Percentiles rank a stretch among this genome's conserved stretches.
Evolutionary conservation across 1,284 basidiomycete species (phyloP).

Genomic region (Leccinum angustisporum): DNA sequence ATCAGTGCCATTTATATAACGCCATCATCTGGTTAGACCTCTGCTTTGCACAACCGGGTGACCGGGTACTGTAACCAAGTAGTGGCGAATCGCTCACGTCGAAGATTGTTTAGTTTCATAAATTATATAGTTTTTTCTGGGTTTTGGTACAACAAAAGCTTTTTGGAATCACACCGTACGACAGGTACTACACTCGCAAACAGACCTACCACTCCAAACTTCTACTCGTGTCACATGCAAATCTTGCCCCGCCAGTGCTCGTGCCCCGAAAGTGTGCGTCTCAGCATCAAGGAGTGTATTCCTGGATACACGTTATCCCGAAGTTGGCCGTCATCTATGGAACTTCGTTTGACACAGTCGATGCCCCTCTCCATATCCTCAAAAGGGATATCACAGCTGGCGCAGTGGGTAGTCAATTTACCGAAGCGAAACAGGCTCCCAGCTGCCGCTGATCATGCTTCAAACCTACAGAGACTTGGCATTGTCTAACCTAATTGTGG

Average conservation of each 20-base stretch:
- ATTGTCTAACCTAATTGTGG: too few species aligned
- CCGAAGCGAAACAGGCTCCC: background rate
- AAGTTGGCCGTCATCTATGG: background rate
- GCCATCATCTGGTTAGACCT: too few species aligned
- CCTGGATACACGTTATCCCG: background rate
- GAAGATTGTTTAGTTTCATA: background rate
- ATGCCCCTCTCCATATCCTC: background rate
- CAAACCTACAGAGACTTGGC: too few species aligned
- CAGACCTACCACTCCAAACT: conserved; percentile 11
- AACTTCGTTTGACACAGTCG: background rate
- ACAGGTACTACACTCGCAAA: conserved; percentile 10
- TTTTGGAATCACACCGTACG: conserved; percentile 6
- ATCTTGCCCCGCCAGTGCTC: background rate
- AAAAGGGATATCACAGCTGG: background rate
- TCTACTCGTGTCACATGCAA: conserved; percentile 14
- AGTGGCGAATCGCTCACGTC: too few species aligned
- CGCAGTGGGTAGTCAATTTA: background rate
- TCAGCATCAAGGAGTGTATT: background rate
- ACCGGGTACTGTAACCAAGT: too few species aligned
- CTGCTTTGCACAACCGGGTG: too few species aligned
- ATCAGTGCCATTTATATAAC: too few species aligned
- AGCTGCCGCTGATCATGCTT: background rate
- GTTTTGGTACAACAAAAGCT: conserved; percentile 15
- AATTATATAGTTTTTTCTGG: conserved; percentile 17
- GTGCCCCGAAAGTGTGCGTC: background rate